These are phyloP conservation scores for Backusella australiensis DNA, from an alignment of 192 early-diverging fungal genomes.

Conservation along the genomic window DNA sequence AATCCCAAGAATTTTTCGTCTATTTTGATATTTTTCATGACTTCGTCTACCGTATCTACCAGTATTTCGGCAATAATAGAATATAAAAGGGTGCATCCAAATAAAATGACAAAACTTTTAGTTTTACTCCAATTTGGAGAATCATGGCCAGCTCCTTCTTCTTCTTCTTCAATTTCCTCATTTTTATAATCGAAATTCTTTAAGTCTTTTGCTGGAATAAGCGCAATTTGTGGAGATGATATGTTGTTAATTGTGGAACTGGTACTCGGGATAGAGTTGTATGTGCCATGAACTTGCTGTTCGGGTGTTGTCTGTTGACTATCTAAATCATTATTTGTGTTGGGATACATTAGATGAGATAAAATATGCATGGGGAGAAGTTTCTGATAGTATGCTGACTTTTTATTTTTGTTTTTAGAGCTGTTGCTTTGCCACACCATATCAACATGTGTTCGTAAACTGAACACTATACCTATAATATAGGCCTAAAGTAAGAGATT, in stretches of 20 bases:
- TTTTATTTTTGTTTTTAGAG: background rate
- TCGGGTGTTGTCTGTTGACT: background rate
- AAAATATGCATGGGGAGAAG: conserved; percentile 13
- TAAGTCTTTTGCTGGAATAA: conserved; percentile 44
- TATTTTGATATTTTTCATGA: conserved; percentile 63
- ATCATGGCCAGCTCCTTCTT: conserved; percentile 80
- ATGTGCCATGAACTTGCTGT: background rate
- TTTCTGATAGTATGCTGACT: background rate
- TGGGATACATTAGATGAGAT: background rate
- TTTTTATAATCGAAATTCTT: conserved; percentile 39
- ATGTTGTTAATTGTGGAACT: background rate
- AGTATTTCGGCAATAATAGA: conserved; percentile 91
- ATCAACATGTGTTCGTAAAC: conserved; percentile 87
- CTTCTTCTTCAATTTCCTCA: conserved; percentile 40
- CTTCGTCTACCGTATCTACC: conserved; percentile 80
- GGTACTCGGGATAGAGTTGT: background rate
- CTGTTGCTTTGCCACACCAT: conserved; percentile 59
- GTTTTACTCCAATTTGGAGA: conserved; percentile 88
- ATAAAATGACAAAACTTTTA: conserved; percentile 75
- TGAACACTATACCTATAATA: conserved; percentile 88
- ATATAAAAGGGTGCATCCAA: conserved; percentile 82
- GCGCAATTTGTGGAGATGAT: conserved; percentile 11
- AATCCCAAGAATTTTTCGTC: conserved; percentile 89
- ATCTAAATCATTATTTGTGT: background rate
- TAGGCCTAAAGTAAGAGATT: conserved; percentile 50